Evolutionary conservation across 2,329 filamentous ascomycete species (phyloP), one percentile per base, ranked within the genome.

Genomic region (Fusarium paranaense): DNA sequence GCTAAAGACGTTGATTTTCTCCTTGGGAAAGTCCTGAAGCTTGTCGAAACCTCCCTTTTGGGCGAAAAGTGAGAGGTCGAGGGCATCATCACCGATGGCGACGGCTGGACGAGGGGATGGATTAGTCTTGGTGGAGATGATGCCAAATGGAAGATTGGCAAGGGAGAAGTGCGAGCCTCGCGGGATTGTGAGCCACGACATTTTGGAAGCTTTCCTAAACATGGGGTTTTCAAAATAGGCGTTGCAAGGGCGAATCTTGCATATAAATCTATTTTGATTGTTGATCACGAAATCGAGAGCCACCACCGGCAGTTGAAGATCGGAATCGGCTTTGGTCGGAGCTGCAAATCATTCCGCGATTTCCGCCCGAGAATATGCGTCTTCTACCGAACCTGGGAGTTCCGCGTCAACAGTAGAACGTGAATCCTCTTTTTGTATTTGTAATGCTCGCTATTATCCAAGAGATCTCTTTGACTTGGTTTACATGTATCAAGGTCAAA

Each of bases 111-210:
- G 91, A 8, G 86, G 92, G 30, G 86, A 85, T 18, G 86, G 78
- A 64, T 89, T 86, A 3, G 85, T 80, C 5, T 86, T 71, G 1
- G 92, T 92, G 32, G 90, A 92, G 78, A 97, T 93, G 83, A 96
- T 91, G 73, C 94, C 94, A 76, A 96, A 96, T 1, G 94, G 94
- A 62, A 97, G 92, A 80, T 96, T 96, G 74, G 91, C 90, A 62
- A 96, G 84, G 13, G 93, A 77, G 50, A 77, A 77, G 22, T 73
- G 65, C 6, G 62, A 80, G 33, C 76, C 80, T 9, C 80, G 77
- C 9, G 79, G 76, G 45, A 84, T 54, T 25, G 70, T 13, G 0
- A 72, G 10, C 70, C 70, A 72, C 25, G 70, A 72, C 70, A 72
- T 72, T 38, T 52, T 70, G 60, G 4, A 6, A 3, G 9, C 16